These are phyloP conservation scores for Fusarium begoniae DNA, from an alignment of 2,329 filamentous ascomycete species.

Conservation along the genomic window DNA sequence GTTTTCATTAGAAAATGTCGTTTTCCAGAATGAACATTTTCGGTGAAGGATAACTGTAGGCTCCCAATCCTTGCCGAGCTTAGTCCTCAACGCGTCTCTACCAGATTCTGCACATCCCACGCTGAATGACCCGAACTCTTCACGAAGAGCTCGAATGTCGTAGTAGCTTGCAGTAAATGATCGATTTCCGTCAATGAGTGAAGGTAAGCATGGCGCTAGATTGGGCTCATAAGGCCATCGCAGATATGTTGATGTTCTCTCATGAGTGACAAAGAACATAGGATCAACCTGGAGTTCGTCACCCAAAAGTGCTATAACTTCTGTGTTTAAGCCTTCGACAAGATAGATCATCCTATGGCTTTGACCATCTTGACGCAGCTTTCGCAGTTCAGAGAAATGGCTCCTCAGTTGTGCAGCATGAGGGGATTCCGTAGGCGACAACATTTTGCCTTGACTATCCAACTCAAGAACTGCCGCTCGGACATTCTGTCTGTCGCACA, in stretches of 20 bases:
- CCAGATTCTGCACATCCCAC: background rate
- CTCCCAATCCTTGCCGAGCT: background rate
- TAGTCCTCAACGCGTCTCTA: background rate
- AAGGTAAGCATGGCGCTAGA: background rate
- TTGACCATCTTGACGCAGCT: background rate
- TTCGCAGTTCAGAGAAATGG: background rate
- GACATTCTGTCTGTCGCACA: background rate
- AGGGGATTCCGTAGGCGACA: background rate
- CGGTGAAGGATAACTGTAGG: background rate
- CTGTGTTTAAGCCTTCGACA: background rate
- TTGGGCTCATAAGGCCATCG: conserved; percentile 6
- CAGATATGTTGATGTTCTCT: conserved; percentile 4
- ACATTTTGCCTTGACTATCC: background rate
- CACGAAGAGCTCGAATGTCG: background rate
- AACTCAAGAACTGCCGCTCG: background rate
- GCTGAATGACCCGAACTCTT: background rate
- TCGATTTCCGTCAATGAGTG: background rate
- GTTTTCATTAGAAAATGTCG: background rate
- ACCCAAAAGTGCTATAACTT: background rate
- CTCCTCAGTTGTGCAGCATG: background rate
- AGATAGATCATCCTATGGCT: background rate
- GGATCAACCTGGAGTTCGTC: background rate
- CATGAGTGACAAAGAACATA: conserved; percentile 5
- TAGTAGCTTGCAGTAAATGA: conserved; percentile 2
- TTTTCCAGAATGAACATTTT: conserved; percentile 9